A percentile compares a stretch with the other conserved stretches of the same genome.
Conservation (phyloP, 2,329 filamentous ascomycete species). For the Plenodomus tracheiphilus region DNA sequence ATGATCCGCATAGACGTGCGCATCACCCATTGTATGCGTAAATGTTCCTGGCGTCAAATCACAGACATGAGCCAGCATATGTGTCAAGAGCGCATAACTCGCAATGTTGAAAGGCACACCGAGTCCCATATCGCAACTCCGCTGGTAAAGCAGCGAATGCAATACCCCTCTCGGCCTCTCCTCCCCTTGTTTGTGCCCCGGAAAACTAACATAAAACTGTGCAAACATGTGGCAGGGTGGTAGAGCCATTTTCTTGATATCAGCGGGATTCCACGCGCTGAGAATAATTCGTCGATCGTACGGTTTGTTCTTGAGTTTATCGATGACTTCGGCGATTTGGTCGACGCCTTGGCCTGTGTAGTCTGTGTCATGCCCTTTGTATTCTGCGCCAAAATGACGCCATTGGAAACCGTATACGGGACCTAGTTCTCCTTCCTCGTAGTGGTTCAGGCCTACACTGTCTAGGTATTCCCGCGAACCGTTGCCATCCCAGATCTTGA, state of each 20-base stretch:
- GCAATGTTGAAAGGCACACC: slow-evolving; percentile 98
- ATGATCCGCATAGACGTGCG: slow-evolving; percentile 95
- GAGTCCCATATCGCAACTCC: slow-evolving; percentile 94
- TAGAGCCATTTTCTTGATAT: slow-evolving; percentile 84
- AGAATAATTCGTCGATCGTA: slow-evolving; percentile 91
- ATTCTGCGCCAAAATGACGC: slow-evolving; percentile 95
- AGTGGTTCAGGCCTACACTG: slow-evolving; percentile 76
- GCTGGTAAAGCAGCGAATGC: slow-evolving; percentile 89
- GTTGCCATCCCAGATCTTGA: slow-evolving; percentile 99
- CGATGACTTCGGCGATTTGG: slow-evolving; percentile 86
- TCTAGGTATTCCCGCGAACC: slow-evolving; percentile 90
- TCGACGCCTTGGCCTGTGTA: slow-evolving; percentile 90
- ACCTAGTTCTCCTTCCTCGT: slow-evolving; percentile 85
- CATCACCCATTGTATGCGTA: slow-evolving; percentile 96
- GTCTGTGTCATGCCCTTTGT: slow-evolving; percentile 68
- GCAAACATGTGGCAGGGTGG: slow-evolving; percentile 98
- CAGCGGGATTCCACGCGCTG: slow-evolving; percentile 89
- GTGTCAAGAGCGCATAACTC: slow-evolving; percentile 87
- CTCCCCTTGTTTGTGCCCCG: slow-evolving; percentile 41
- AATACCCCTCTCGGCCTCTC: slow-evolving; percentile 65
- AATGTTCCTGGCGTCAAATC: slow-evolving; percentile 83
- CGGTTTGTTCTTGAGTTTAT: slow-evolving; percentile 80
- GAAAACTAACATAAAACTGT: slow-evolving; percentile 89
- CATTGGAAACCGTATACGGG: slow-evolving; percentile 99
- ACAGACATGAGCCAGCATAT: slow-evolving; percentile 90